Evolutionary conservation across 805 yeast species (phyloP), one percentile per base, ranked within the genome.

Genomic region (Hanseniaspora valbyensis): DNA sequence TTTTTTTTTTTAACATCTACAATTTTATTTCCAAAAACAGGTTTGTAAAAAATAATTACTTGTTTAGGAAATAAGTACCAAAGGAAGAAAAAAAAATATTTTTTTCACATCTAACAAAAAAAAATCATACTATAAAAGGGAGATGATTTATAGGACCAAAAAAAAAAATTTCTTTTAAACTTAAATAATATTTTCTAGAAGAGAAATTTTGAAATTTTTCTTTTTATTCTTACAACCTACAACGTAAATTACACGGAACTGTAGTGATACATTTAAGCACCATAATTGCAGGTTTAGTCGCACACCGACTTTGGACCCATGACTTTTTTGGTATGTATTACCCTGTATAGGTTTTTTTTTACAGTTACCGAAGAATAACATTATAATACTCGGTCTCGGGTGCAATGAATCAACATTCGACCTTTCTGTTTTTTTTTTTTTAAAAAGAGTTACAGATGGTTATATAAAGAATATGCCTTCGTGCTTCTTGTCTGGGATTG

Each of bases 401-500:
- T 78, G 83, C 83, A 75, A 78, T 76, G 70, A 66, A 69, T 71
- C 81, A 75, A 76, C 69, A 69, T 76, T 65, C 66, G 64, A 66
- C 61, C 59, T 61, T 67, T 67, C 62, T 60, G 9, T 42, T 42
- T 62, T 59, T 61, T 67, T 67, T 62, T 60, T 21, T 42, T 42
- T 28, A 18, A 4, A 14, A 29, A n/a, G n/a, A n/a, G n/a, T n/a
- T n/a, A 6, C 42, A 25, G 14, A 26, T 25, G 21, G 25, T 26
- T 25, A 65, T 66, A 78, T 75, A 76, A 77, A 80, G 81, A 48
- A 78, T 62, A 68, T 72, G 70, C 83, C 83, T 78, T 78, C 81
- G 83, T 77, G 83, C 71, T 71, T 78, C 49, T 81, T 81, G 81
- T 70, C 76, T 78, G 83, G 74, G 81, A 73, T 66, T 61, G 65